Evolutionary conservation across 768 basidiomycete species (phyloP).

Genomic region (Serpula lacrymans): DNA sequence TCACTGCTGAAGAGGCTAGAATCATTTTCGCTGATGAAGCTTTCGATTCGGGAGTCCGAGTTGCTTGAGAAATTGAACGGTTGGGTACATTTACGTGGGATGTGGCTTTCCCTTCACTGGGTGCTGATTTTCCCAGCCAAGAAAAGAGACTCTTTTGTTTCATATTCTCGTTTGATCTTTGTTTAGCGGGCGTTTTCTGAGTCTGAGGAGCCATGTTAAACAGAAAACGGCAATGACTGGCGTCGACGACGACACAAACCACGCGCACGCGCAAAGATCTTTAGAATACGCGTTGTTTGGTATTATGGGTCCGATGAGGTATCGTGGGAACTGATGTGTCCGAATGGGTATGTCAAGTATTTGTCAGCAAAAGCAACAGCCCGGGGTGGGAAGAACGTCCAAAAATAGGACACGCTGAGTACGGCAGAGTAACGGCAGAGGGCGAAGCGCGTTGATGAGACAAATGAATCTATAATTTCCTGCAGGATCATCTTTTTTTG

Average conservation of each 20-base stretch:
- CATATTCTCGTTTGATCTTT: slow-evolving; percentile 38
- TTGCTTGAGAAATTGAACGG: slow-evolving; percentile 23
- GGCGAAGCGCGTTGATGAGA: too few relatives aligned
- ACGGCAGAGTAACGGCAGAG: too few relatives aligned
- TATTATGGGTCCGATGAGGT: too few relatives aligned
- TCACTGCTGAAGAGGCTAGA: slow-evolving; percentile 38
- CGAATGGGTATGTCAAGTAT: too few relatives aligned
- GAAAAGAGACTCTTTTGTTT: slow-evolving; percentile 79
- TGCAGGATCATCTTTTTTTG: neutral
- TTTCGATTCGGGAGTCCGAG: slow-evolving; percentile 40
- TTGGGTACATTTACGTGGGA: slow-evolving; percentile 32
- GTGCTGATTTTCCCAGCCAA: slow-evolving; percentile 42
- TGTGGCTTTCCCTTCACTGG: slow-evolving; percentile 13
- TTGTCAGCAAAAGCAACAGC: too few relatives aligned
- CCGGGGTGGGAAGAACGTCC: too few relatives aligned
- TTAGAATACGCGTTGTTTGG: neutral
- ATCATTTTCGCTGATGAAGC: slow-evolving; percentile 21
- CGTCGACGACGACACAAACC: neutral
- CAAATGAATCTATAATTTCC: too few relatives aligned
- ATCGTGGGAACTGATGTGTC: too few relatives aligned
- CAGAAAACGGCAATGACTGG: neutral
- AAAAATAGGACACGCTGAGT: too few relatives aligned
- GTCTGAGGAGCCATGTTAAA: slow-evolving; percentile 12
- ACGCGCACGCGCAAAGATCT: neutral
- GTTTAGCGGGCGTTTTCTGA: slow-evolving; percentile 28